Base-by-base conservation (phyloP, 345 rosid genomes). In the Stellera chamaejasme region DNA sequence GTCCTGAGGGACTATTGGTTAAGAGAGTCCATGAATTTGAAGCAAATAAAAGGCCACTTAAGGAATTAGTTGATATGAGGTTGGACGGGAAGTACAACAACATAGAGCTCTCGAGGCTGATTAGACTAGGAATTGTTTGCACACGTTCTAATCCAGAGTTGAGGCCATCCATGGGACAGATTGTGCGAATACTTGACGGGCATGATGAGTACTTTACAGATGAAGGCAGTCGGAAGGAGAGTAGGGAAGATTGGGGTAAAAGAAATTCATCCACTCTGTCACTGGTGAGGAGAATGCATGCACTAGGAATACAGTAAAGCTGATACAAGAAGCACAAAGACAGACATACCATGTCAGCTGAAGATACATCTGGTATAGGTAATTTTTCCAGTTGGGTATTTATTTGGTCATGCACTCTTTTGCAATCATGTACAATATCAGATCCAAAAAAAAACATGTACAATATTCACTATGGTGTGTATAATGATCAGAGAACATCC, bases 161-260 rank as follows among this genome's bases (percentile, higher is more conserved):
- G 45, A 81, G 99, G 61, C 99, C 97, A 27, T 81, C 61, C 62
- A 81, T 85, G 67, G 85, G 92, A 72, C 90, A 89, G 82, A 87
- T 85, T 45, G 82, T 84, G 58, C 71, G 87, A 73, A 83, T 83
- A 69, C 84, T 93, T 12, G 97, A 93, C 45, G 99, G 97, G 10
- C 81, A 83, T 10, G 92, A 83, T 66, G 72, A 60, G 59, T 62
- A 64, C 19, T 61, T 78, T n/a, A 19, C 59, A 50, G 78, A 60
- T 54, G 67, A 69, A 62, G 65, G 65, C 46, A 62, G 72, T 36
- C 54, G 54, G 55, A 70, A 42, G 19, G 97, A 93, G 66, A 71
- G 82, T 51, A 70, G 67, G 19, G 79, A 71, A 61, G 83, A 79
- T 60, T 91, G 99, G 83, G 80, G 55, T 55, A 69, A 68, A 41